Conservation (phyloP, 345 rosid species). For the Eucalyptus cladocalyx region DNA sequence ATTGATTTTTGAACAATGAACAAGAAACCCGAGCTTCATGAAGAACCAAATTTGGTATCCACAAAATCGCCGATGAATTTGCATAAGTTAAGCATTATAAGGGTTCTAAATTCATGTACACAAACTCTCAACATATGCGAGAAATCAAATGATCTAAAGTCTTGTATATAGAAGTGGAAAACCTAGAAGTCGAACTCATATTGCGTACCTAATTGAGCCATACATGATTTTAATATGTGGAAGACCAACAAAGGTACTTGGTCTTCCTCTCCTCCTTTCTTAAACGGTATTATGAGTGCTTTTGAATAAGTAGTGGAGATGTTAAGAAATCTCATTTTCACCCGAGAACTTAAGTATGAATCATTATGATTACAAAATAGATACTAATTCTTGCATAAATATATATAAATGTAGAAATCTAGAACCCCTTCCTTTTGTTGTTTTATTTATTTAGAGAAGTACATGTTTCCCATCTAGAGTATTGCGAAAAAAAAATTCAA, state of each 20-base stretch:
- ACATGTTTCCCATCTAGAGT: background rate
- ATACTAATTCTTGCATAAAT: background rate
- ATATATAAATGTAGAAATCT: background rate
- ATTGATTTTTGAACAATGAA: background rate
- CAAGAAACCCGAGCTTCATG: background rate
- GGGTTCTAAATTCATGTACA: background rate
- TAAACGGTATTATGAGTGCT: background rate
- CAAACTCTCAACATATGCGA: background rate
- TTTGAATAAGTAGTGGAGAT: background rate
- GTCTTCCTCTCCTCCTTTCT: background rate
- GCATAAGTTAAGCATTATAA: background rate
- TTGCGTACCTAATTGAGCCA: background rate
- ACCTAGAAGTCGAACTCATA: background rate
- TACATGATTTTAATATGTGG: background rate
- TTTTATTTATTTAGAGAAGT: too few species aligned
- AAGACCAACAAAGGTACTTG: background rate
- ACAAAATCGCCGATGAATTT: background rate
- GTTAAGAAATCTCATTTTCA: background rate
- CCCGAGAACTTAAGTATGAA: background rate
- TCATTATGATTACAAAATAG: background rate
- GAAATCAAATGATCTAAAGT: background rate
- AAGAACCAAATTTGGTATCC: background rate
- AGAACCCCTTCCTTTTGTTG: background rate
- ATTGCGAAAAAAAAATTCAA: background rate
- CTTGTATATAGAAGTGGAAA: background rate